Evolutionary conservation across 345 rosid species (phyloP).

Genomic region (Populus tremula): DNA sequence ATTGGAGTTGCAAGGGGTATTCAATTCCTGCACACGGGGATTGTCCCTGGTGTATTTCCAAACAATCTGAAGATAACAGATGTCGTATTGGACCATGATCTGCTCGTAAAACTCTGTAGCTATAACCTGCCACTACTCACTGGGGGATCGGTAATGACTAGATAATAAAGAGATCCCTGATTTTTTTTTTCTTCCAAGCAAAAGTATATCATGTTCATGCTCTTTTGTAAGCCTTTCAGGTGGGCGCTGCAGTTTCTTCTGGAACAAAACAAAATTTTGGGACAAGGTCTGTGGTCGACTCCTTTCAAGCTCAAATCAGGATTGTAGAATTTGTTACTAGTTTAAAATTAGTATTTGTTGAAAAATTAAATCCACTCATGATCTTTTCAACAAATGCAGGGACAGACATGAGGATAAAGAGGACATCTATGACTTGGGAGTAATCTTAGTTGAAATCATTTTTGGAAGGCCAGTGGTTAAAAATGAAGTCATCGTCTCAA

Average conservation of each 20-base stretch:
- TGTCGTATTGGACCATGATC: slow-evolving; percentile 44
- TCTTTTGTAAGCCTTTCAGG: slow-evolving; percentile 28
- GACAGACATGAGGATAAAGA: slow-evolving; percentile 26
- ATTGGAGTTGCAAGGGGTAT: slow-evolving; percentile 51
- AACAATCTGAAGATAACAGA: slow-evolving; percentile 57
- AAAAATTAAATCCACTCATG: too few species aligned
- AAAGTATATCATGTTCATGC: not conserved
- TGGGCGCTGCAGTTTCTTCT: slow-evolving; percentile 15
- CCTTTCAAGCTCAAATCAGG: not conserved
- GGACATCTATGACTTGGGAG: slow-evolving; percentile 55
- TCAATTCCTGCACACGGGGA: slow-evolving; percentile 61
- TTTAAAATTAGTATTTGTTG: too few species aligned
- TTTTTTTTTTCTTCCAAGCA: not conserved
- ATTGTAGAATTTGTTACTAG: not conserved
- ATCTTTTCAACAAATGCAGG: slow-evolving; percentile 24
- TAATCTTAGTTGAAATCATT: slow-evolving; percentile 54
- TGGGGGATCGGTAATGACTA: slow-evolving; percentile 30
- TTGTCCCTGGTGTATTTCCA: slow-evolving; percentile 48
- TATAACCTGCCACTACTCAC: slow-evolving; percentile 47
- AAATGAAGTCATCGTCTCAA: slow-evolving; percentile 33
- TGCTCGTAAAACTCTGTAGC: slow-evolving; percentile 45
- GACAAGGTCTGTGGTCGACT: slow-evolving; percentile 24
- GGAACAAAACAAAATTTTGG: slow-evolving; percentile 23
- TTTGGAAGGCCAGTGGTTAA: slow-evolving; percentile 47
- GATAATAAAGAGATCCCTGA: not conserved